Evolutionary conservation across 1,284 basidiomycete genomes (phyloP).

Genomic region (Cronartium quercuum): DNA sequence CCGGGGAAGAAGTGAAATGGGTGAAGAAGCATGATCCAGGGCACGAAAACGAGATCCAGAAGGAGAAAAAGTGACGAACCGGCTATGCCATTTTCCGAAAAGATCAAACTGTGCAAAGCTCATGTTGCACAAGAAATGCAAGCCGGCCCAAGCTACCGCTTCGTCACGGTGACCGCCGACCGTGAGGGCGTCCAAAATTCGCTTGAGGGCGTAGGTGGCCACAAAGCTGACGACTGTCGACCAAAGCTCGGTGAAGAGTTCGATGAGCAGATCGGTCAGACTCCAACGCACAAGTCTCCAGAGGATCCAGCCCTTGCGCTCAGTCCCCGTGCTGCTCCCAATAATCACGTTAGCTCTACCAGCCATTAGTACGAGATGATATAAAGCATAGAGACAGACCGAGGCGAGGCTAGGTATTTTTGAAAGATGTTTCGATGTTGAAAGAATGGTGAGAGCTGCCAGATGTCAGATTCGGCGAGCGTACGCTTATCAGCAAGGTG

Average conservation of each 20-base stretch:
- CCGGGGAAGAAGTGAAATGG: no score
- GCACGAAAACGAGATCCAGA: neutral
- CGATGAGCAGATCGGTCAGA: constrained; percentile 18
- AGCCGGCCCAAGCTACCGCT: constrained; percentile 47
- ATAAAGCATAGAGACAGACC: neutral
- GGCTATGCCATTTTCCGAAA: constrained; percentile 62
- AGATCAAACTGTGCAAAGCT: constrained; percentile 64
- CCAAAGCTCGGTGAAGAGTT: constrained; percentile 23
- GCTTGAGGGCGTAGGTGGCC: constrained; percentile 43
- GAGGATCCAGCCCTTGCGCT: constrained; percentile 47
- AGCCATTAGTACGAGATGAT: no score
- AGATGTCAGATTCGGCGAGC: constrained; percentile 27
- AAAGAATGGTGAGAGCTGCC: constrained; percentile 37
- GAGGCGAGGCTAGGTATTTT: neutral
- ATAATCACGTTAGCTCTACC: no score
- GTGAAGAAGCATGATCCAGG: no score
- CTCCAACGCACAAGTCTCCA: constrained; percentile 23
- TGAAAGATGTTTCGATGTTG: constrained; percentile 17
- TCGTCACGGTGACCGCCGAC: constrained; percentile 50
- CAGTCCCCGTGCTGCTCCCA: neutral
- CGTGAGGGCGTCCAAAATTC: constrained; percentile 44
- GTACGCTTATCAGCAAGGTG: constrained; percentile 49
- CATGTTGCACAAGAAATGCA: constrained; percentile 53
- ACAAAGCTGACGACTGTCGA: constrained; percentile 50
- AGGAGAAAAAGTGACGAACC: constrained; percentile 44